Percentiles rank a stretch among this genome's conserved stretches.
Evolutionary conservation across 2,329 filamentous ascomycete species (phyloP).

Genomic region (Fusarium sp.): DNA sequence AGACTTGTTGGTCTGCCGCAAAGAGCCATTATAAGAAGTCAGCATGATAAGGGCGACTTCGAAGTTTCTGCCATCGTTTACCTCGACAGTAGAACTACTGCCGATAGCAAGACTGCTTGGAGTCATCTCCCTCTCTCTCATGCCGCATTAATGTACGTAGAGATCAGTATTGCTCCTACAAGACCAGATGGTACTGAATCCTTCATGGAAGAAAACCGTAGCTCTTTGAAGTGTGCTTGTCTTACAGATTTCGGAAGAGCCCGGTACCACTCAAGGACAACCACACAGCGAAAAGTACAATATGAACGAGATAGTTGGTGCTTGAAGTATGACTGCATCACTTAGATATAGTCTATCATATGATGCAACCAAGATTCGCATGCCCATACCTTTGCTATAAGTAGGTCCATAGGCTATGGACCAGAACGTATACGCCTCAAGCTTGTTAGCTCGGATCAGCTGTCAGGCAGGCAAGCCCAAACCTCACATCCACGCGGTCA

Average conservation of each 20-base stretch:
- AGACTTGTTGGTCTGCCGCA: slow-evolving; percentile 32
- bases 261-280: slow-evolving; percentile 42
- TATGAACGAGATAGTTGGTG: neutral
- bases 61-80: slow-evolving; percentile 33
- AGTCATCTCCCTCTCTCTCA: slow-evolving; percentile 25
- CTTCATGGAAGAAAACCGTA: slow-evolving; percentile 32
- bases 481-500: neutral
- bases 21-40: slow-evolving; percentile 30
- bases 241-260: neutral
- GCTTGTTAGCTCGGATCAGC: neutral
- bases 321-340: neutral
- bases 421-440: neutral
- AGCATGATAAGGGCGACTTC: slow-evolving; percentile 19
- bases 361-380: no score
- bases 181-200: slow-evolving; percentile 9
- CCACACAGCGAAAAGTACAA: neutral
- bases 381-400: neutral
- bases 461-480: neutral
- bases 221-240: slow-evolving; percentile 19
- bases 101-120: slow-evolving; percentile 29
- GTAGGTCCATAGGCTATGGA: neutral
- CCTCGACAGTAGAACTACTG: slow-evolving; percentile 16
- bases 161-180: slow-evolving; percentile 21
- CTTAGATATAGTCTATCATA: neutral
- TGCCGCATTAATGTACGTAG: slow-evolving; percentile 10